Base-by-base conservation (phyloP, 2,329 filamentous ascomycete species). In the Sclerotinia borealis region DNA sequence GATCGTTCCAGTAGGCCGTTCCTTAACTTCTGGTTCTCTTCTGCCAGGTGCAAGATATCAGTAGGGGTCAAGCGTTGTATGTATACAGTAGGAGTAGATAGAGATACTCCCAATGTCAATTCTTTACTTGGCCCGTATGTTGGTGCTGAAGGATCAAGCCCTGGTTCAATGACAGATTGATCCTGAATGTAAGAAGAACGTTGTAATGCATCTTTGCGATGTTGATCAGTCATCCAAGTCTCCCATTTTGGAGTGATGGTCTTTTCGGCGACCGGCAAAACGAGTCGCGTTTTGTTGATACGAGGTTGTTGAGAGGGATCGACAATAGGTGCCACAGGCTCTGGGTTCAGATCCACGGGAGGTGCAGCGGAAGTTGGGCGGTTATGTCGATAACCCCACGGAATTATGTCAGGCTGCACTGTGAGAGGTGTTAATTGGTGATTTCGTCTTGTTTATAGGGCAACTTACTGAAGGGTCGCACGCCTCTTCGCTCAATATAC, bases 161-260 rank as follows among this genome's bases (percentile, higher is more conserved):
- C 72, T 3, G 68, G 70, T 36, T 71, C 66, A 39, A 73, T 65
- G 19, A 69, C 69, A 5, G 67, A 69, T 56, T 70, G 66, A 50
- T 69, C 66, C 25, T 55, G 65, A 6, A 60, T 48, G 19, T 66
- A 72, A 2, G 69, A 69, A 58, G 64, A 41, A 13, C 64, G 65
- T 22, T 72, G 66, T 1, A 70, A 59, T 19, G 36, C 41, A 50
- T 71, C 66, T 48, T 64, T 59, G 36, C 62, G 67, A 29, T 63
- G 64, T 27, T 70, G 56, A 37, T 69, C 65, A 9, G 59, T 62
- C 61, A 65, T 65, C 67, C 67, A 70, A 13, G 59, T 50, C 19
- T 66, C 63, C 47, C 59, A 71, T 29, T 62, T 64, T 22, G 51
- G 47, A 19, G 61, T 52, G 27, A 65, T 66, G 1, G 50, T 15